Percentiles rank a stretch among this genome's conserved stretches.
Evolutionary conservation across 108 stramenopile genomes (phyloP).

Genomic region (Licmophora abbreviata): DNA sequence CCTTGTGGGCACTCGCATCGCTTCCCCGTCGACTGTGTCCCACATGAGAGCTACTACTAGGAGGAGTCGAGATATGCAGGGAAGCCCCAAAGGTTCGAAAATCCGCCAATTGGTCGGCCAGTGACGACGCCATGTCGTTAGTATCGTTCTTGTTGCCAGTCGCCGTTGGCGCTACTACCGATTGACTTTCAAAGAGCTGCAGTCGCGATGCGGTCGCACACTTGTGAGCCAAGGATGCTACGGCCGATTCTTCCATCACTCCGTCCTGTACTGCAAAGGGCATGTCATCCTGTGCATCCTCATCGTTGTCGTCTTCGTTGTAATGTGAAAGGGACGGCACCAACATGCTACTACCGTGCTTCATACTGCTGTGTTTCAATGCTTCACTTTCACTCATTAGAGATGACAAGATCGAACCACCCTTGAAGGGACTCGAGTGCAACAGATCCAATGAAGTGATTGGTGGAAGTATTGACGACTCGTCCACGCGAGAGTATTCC

Average conservation of each 20-base stretch:
- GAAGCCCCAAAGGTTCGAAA: constrained; percentile 41
- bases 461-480: constrained; percentile 3
- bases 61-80: constrained; percentile 5
- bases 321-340: constrained; percentile 6
- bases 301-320: too few relatives aligned
- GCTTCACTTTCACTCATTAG: background rate
- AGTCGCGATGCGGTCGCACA: constrained; percentile 16
- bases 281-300: constrained; percentile 35
- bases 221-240: constrained; percentile 25
- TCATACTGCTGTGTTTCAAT: constrained; percentile 3
- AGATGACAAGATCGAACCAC: constrained; percentile 6
- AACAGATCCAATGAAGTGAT: constrained; percentile 40
- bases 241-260: constrained; percentile 1
- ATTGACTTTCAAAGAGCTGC: constrained; percentile 27
- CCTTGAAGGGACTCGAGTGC: constrained; percentile 38
- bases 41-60: too few relatives aligned
- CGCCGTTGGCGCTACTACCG: too few relatives aligned
- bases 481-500: background rate
- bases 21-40: too few relatives aligned
- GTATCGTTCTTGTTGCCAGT: background rate
- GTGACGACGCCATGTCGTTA: constrained; percentile 10
- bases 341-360: constrained; percentile 5
- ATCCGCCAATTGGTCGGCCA: constrained; percentile 39
- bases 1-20: too few relatives aligned
- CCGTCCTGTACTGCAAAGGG: constrained; percentile 49